phyloP scores from a whole-genome alignment of 2,329 filamentous ascomycete genomes.

The Sporothrix sp. region DNA sequence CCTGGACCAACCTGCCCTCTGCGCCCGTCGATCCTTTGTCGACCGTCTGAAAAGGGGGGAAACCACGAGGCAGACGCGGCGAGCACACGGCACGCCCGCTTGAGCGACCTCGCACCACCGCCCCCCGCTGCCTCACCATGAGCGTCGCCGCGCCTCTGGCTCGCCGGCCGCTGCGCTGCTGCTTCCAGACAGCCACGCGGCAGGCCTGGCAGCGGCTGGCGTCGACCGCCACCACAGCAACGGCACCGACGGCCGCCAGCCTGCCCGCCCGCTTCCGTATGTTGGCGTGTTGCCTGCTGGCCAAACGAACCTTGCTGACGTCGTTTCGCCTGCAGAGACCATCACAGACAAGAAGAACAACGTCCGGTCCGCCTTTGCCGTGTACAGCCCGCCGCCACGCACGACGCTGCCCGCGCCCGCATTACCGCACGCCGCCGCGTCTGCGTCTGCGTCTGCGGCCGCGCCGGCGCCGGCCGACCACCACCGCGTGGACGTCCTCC shows the following conservation, averaged over 20 bases:
- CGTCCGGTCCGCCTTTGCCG: slow-evolving; percentile 37
- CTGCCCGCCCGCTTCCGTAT: slow-evolving; percentile 7
- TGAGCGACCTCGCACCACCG: neutral
- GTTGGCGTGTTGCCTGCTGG: neutral
- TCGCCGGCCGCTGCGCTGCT: slow-evolving; percentile 14
- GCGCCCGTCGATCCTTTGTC: slow-evolving; percentile 5
- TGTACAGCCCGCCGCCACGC: slow-evolving; percentile 30
- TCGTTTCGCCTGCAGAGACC: slow-evolving; percentile 7
- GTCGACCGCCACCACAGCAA: slow-evolving; percentile 5
- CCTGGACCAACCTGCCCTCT: slow-evolving; percentile 4
- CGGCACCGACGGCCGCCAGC: neutral
- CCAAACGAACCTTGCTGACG: slow-evolving; percentile 8
- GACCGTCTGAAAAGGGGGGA: neutral
- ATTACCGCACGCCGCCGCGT: slow-evolving; percentile 7
- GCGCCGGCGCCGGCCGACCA: slow-evolving; percentile 3
- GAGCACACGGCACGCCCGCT: neutral
- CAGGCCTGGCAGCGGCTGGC: slow-evolving; percentile 10
- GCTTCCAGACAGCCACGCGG: slow-evolving; percentile 6
- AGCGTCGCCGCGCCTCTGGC: slow-evolving; percentile 12
- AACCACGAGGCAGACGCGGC: neutral
- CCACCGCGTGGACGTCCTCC: slow-evolving; percentile 47
- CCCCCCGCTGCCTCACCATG: neutral
- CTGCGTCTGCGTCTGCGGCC: slow-evolving; percentile 9
- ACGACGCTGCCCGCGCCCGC: slow-evolving; percentile 1
- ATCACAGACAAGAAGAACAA: slow-evolving; percentile 13